These are phyloP conservation scores for Ceratobasidium sp. DNA, from an alignment of 1,284 basidiomycete species.

Conservation along the genomic window DNA sequence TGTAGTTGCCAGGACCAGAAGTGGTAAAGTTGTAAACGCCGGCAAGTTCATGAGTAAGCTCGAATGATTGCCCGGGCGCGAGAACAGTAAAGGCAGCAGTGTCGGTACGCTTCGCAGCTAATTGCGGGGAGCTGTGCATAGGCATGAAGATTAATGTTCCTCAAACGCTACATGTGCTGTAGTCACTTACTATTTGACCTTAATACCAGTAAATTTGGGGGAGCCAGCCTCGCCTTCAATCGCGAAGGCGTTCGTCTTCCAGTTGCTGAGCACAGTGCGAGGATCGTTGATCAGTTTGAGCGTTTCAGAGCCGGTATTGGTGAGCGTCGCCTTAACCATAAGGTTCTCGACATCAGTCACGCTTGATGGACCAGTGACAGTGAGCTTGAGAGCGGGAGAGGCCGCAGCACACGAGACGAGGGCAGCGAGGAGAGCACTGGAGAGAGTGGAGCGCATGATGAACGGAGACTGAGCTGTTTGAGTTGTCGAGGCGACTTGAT, in stretches of 20 bases:
- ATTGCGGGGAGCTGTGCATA: constrained; percentile 15
- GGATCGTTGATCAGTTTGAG: constrained; percentile 48
- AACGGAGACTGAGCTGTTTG: background rate
- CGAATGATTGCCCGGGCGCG: constrained; percentile 39
- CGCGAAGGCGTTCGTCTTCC: constrained; percentile 56
- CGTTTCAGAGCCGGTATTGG: constrained; percentile 32
- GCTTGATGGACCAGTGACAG: constrained; percentile 49
- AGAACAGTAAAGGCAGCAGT: constrained; percentile 22
- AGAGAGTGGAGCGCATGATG: constrained; percentile 19
- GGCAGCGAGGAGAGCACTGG: background rate
- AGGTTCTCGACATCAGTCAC: constrained; percentile 45
- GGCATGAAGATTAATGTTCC: background rate
- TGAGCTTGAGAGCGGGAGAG: constrained; percentile 20
- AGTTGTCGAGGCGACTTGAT: background rate
- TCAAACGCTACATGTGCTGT: background rate
- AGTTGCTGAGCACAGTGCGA: constrained; percentile 45
- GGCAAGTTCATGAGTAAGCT: constrained; percentile 37
- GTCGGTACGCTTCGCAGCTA: constrained; percentile 5
- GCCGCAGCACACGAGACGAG: constrained; percentile 10
- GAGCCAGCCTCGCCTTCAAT: constrained; percentile 46
- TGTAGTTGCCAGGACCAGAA: constrained; percentile 27
- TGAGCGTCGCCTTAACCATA: constrained; percentile 14
- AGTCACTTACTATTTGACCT: constrained; percentile 25
- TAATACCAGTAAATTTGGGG: constrained; percentile 31
- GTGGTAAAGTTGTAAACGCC: constrained; percentile 41